Conservation (phyloP, 768 basidiomycete species). For the Fomitopsis pulvina region DNA sequence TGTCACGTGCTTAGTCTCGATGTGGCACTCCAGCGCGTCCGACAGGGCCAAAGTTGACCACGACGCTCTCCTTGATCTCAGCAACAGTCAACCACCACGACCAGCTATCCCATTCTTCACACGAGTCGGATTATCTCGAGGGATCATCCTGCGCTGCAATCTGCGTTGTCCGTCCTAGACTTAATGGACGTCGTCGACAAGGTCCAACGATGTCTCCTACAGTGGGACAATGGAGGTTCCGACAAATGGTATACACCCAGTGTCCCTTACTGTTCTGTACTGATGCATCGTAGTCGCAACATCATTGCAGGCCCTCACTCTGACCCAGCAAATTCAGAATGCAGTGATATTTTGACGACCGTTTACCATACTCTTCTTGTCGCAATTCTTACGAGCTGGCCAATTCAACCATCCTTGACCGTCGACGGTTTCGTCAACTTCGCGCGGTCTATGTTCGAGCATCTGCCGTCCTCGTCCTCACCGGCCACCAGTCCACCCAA, state of each 20-base stretch:
- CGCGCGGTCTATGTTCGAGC: constrained; percentile 51
- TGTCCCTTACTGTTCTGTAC: constrained; percentile 8
- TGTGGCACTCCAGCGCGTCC: background rate
- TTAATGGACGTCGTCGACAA: constrained; percentile 56
- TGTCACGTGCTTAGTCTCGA: background rate
- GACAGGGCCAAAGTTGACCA: background rate
- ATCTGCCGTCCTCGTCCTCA: constrained; percentile 55
- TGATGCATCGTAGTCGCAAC: constrained; percentile 41
- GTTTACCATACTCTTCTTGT: constrained; percentile 64
- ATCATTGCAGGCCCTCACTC: constrained; percentile 55
- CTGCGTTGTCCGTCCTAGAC: background rate
- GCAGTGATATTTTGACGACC: constrained; percentile 52
- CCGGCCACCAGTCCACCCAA: constrained; percentile 31
- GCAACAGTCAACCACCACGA: background rate
- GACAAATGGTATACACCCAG: constrained; percentile 43
- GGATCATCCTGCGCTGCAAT: background rate
- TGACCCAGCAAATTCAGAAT: constrained; percentile 46
- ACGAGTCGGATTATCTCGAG: no score
- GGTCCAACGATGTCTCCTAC: constrained; percentile 42
- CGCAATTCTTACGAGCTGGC: constrained; percentile 52
- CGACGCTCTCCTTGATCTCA: background rate
- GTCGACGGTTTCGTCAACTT: constrained; percentile 52
- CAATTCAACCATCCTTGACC: constrained; percentile 39
- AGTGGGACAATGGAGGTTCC: constrained; percentile 56
- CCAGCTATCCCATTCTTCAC: background rate